phyloP scores from a whole-genome alignment of 176 grass and related monocot species.

The Raddia guianensis region DNA sequence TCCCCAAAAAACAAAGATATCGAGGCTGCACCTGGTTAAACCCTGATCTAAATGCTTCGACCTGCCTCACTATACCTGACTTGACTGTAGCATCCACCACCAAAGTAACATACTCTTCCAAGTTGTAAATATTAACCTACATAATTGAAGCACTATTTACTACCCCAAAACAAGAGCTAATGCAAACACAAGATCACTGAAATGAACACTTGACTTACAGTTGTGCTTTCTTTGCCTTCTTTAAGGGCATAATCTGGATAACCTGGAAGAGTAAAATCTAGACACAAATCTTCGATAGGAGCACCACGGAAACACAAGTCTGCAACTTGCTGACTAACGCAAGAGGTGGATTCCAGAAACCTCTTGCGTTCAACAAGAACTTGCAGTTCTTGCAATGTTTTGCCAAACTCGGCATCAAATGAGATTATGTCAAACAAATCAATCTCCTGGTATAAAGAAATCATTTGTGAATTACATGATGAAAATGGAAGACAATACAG shows the following conservation, averaged over 20 bases:
- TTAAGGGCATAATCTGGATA: constrained; percentile 87
- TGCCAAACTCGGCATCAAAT: constrained; percentile 81
- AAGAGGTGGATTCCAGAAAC: constrained; percentile 52
- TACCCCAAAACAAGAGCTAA: constrained; percentile 2
- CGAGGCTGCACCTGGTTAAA: constrained; percentile 71
- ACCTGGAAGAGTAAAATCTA: constrained; percentile 97
- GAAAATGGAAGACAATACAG: constrained; percentile 12
- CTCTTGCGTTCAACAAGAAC: constrained; percentile 67
- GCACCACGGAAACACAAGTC: constrained; percentile 62
- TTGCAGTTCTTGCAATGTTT: constrained; percentile 82
- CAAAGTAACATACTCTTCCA: constrained; percentile 79
- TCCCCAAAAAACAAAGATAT: background rate
- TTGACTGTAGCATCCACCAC: constrained; percentile 84
- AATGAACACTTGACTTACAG: constrained; percentile 49
- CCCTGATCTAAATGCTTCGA: constrained; percentile 86
- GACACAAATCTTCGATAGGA: constrained; percentile 68
- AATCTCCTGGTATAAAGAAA: constrained; percentile 67
- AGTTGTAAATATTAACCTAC: constrained; percentile 78
- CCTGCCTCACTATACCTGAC: constrained; percentile 75
- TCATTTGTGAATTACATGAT: background rate
- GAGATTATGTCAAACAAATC: constrained; percentile 86
- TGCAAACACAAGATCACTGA: constrained; percentile 22
- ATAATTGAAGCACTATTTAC: constrained; percentile 27
- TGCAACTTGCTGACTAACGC: constrained; percentile 47
- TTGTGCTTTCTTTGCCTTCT: constrained; percentile 59